Evolutionary conservation across 2,329 filamentous ascomycete genomes (phyloP), one percentile per base, ranked within the genome.

Genomic region (Phialophora chinensis): DNA sequence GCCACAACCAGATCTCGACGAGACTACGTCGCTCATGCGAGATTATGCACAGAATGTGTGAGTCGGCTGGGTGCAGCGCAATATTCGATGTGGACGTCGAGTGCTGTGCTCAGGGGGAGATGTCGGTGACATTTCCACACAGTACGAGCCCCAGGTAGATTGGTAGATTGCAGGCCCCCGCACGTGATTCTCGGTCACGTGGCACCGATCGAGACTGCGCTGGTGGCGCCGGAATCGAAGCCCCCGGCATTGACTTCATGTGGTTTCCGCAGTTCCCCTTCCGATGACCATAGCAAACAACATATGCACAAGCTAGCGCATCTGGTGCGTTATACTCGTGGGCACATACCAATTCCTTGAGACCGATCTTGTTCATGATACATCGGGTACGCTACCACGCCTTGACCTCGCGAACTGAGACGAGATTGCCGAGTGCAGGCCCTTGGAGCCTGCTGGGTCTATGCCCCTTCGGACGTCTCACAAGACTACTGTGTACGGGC

Each of bases 101-200:
- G 63, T 33, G 63, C 52, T 60, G 63, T 60, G 63, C 55, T 65
- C 63, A 60, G 57, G 57, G 56, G 63, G 56, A 42, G 14, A 11
- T 25, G 42, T 42, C 12, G 27, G 10, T 12, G 50, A 57, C 20
- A 35, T 31, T 20, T 17, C 29, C 2, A 33, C 35, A 25, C 23
- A 35, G 31, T 25, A 44, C 17, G 29, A 42, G n/a, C 29, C 25
- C 23, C 7, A 3, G 6, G 6, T n/a, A 20, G 33, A 35, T 12
- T 12, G 2, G 33, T 35, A 31, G 7, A 27, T 10, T 20, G 29
- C 38, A 17, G 23, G 7, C 42, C 2, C 4, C n/a, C 1, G 11
- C 12, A 31, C 27, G 52, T 25, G 49, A 33, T 38, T n/a, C 3
- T 0, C 1, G n/a, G 27, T 56, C 38, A 44, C 38, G 38, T 44